Evolutionary conservation across 2,329 filamentous ascomycete species (phyloP), one percentile per base, ranked within the genome.

Genomic region (Dactylellina parvicollis): DNA sequence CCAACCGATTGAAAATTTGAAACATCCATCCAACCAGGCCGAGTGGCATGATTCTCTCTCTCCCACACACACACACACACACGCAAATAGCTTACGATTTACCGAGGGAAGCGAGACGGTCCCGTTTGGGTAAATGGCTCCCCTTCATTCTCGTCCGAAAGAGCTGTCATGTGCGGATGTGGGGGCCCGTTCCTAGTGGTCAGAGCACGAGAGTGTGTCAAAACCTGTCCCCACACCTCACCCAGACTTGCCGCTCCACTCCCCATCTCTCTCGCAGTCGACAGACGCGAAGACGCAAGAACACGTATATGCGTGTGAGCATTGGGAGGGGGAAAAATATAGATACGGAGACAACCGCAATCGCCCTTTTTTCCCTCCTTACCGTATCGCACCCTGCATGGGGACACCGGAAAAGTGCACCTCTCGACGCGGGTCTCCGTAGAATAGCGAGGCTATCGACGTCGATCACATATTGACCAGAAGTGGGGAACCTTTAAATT

Each of bases 151-250:
- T 71, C 66, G 66, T 62, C 57, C 50, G 49, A 71, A 55, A 59
- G 26, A 32, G n/a, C 52, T 60, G 59, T 72, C 67, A 72, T 65
- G 59, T 72, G 67, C 44, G 67, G 57, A 38, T 49, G 67, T 65
- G 67, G 67, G 57, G 67, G 57, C 59, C 59, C 32, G 42, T 72
- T 49, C 67, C 67, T 42, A 72, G 59, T 73, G 69, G 69, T 73
- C 69, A 73, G 69, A 60, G 54, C 69, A 44, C 49, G n/a, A 50
- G 56, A 49, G 50, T 59, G 59, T 65, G 59, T 54, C 49, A 54
- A n/a, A n/a, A 40, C 66, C 36, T 52, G 26, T 64, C n/a, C 54
- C 67, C 67, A 52, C 59, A 36, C 30, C 16, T 44, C 42, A 36
- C 44, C 44, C 47, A 47, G 38, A 30, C 42, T 56, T 57, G 50